Base-by-base conservation (phyloP, 2,329 filamentous ascomycete genomes). In the Botrytis cinerea region DNA sequence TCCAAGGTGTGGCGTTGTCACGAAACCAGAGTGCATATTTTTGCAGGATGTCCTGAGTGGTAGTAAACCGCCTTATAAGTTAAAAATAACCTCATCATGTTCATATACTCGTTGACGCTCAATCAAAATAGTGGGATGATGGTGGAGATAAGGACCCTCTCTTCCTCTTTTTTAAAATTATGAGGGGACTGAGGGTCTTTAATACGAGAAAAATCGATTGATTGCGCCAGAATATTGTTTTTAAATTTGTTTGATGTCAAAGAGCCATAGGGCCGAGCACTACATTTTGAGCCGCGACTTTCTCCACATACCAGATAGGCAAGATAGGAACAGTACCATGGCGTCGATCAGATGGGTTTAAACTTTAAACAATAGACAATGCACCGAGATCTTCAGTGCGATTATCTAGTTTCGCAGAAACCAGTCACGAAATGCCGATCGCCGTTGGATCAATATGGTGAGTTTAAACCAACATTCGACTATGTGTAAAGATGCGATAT, bases 351-450 rank as follows among this genome's bases (percentile, higher is more conserved):
- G 14, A 28, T 28, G 14, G n/a, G 4, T 16, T n/a, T n/a, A 7
- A 7, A n/a, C 25, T 51, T 54, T 28, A 18, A 18, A 28, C 12
- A 54, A n/a, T 54, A 14, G n/a, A n/a, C 51, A 54, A 28, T 54
- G 51, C 51, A 18, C 51, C 51, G 51, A 57, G 51, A 57, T 57
- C 51, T 57, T 57, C 51, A 57, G n/a, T 57, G 51, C n/a, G 51
- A 18, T 1, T 57, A 28, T 57, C 51, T 28, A 14, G 25, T 16
- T 28, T 14, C 18, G 25, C 14, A 18, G 14, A 18, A 57, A 28
- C n/a, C 51, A 54, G 25, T 57, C 51, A 28, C n/a, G n/a, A 28
- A 57, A 57, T 51, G 51, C 28, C 51, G 51, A n/a, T 57, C 25
- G 48, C 48, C 48, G 48, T 51, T 51, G 25, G 14, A 57, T 57